Evolutionary conservation across 176 grass and related monocot genomes (phyloP).

Genomic region (Thinopyrum elongatum): DNA sequence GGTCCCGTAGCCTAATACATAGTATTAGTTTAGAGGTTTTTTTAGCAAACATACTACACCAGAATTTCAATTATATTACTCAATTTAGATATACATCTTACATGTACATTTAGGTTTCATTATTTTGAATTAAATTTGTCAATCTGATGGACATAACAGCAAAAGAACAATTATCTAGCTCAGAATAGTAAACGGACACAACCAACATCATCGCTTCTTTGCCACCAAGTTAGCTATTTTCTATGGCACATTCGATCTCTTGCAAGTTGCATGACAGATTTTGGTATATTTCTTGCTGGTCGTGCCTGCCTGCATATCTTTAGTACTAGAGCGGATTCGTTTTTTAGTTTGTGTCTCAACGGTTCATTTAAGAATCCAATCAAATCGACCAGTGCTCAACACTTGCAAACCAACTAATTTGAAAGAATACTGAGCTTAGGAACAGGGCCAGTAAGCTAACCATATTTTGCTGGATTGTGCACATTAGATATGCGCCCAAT

Average conservation of each 20-base stretch:
- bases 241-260: neutral
- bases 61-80: neutral
- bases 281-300: neutral
- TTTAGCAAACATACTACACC: neutral
- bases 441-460: constrained; percentile 36
- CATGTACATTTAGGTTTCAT: neutral
- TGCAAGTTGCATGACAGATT: neutral
- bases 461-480: constrained; percentile 91
- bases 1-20: no score
- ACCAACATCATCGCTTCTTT: neutral
- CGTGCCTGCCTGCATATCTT: neutral
- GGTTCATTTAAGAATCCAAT: neutral
- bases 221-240: no score
- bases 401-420: neutral
- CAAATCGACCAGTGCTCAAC: neutral
- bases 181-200: neutral
- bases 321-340: neutral
- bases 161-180: neutral
- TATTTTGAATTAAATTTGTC: neutral
- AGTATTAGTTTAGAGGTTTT: no score
- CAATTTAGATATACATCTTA: neutral
- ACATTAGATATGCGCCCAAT: constrained; percentile 96
- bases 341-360: neutral
- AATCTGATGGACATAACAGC: neutral
- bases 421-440: neutral